Percentiles rank a stretch among this genome's conserved stretches.
Conservation (phyloP, 1,139 yeast species). For the Blastobotrys illinoisensis region DNA sequence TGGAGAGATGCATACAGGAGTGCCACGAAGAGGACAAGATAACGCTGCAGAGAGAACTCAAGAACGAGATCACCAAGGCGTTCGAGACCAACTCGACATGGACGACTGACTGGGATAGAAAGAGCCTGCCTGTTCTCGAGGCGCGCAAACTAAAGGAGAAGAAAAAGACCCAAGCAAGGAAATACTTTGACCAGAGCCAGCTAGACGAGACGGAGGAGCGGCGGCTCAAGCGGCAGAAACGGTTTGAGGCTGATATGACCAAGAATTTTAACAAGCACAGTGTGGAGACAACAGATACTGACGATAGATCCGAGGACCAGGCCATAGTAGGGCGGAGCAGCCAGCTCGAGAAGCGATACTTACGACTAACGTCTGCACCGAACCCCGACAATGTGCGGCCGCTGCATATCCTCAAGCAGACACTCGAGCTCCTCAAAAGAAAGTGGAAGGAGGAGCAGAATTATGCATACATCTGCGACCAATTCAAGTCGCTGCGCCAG, state of each 20-base stretch:
- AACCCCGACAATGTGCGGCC: slow-evolving; percentile 84
- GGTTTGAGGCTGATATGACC: slow-evolving; percentile 44
- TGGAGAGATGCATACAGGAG: slow-evolving; percentile 40
- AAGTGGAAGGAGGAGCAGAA: slow-evolving; percentile 51
- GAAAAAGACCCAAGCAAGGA: slow-evolving; percentile 7
- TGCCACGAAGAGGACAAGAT: slow-evolving; percentile 38
- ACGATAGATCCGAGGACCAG: slow-evolving; percentile 11
- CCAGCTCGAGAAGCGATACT: slow-evolving; percentile 66
- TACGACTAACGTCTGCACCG: slow-evolving; percentile 87
- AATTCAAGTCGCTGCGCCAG: slow-evolving; percentile 85
- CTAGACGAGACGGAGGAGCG: slow-evolving; percentile 36
- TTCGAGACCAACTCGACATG: slow-evolving; percentile 42
- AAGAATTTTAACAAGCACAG: neutral
- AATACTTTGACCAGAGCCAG: slow-evolving; percentile 11
- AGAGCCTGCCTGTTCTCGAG: slow-evolving; percentile 48
- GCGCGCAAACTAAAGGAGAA: slow-evolving; percentile 21
- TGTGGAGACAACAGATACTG: neutral
- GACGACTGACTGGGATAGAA: slow-evolving; percentile 56
- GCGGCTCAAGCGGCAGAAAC: slow-evolving; percentile 42
- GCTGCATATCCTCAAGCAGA: slow-evolving; percentile 48
- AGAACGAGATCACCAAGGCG: slow-evolving; percentile 47
- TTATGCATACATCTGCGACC: slow-evolving; percentile 80
- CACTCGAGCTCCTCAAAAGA: slow-evolving; percentile 50
- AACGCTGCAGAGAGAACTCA: slow-evolving; percentile 40
- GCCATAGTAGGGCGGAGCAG: slow-evolving; percentile 61